phyloP scores from a whole-genome alignment of 192 early-diverging fungal genomes.

The Funneliformis mosseae region DNA sequence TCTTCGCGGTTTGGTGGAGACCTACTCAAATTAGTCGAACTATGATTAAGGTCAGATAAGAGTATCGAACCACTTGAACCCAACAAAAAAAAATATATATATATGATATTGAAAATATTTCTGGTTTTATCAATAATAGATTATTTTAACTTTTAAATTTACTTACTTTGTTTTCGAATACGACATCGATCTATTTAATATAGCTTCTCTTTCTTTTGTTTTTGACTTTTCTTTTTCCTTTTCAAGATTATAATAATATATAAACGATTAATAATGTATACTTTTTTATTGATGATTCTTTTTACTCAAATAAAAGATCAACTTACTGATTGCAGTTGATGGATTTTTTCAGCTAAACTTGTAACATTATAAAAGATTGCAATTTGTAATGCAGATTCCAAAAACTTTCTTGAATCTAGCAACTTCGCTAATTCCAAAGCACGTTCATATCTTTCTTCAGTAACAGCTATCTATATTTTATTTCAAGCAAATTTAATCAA shows the following conservation, averaged over 20 bases:
- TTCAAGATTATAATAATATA: neutral
- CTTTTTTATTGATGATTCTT: too few species aligned
- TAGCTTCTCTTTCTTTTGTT: neutral
- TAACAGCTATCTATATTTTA: conserved; percentile 66
- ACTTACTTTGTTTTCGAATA: neutral
- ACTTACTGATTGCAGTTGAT: conserved; percentile 21
- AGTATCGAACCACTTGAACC: neutral
- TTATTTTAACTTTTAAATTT: neutral
- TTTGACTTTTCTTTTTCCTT: neutral
- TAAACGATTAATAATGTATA: neutral
- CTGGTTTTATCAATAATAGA: neutral
- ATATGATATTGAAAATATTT: neutral
- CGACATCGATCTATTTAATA: neutral
- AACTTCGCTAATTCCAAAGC: conserved; percentile 76
- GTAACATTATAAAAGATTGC: conserved; percentile 68
- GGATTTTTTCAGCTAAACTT: conserved; percentile 79
- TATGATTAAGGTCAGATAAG: neutral
- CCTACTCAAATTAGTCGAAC: neutral
- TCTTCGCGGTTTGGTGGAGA: neutral
- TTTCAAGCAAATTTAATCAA: conserved; percentile 9
- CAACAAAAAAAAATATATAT: neutral
- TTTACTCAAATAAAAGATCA: neutral
- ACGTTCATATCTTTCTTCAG: conserved; percentile 71
- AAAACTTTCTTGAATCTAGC: conserved; percentile 61
- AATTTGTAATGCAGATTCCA: conserved; percentile 86